These are phyloP conservation scores for Ustilago xerochloae DNA, from an alignment of 1,284 basidiomycete genomes.

Conservation along the genomic window DNA sequence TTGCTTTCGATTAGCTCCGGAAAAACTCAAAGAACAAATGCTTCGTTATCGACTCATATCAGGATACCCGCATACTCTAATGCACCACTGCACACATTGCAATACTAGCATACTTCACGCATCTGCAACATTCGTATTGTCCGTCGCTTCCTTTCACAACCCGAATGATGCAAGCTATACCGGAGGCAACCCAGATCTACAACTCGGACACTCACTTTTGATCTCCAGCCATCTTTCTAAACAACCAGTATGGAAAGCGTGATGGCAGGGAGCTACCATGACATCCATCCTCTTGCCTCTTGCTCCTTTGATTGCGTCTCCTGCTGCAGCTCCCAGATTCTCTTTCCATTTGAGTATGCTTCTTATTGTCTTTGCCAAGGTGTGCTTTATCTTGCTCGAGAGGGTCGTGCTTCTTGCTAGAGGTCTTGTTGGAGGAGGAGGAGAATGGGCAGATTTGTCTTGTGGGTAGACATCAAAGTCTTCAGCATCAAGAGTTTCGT, in stretches of 20 bases:
- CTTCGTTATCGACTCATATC: too few species aligned
- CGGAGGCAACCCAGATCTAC: slow-evolving; percentile 26
- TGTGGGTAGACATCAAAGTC: slow-evolving; percentile 19
- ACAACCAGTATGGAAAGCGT: slow-evolving; percentile 46
- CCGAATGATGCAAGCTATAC: slow-evolving; percentile 8
- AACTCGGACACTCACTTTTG: slow-evolving; percentile 52
- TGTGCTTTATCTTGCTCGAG: not conserved
- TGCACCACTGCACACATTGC: not conserved
- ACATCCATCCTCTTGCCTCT: slow-evolving; percentile 32
- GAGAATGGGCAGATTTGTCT: not conserved
- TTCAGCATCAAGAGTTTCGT: slow-evolving; percentile 21
- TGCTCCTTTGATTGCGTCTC: slow-evolving; percentile 2
- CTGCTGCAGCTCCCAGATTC: slow-evolving; percentile 6
- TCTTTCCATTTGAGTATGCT: slow-evolving; percentile 7
- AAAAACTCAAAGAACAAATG: too few species aligned
- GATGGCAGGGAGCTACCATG: slow-evolving; percentile 43
- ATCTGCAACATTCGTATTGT: not conserved
- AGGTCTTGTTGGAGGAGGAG: not conserved
- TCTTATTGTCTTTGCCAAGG: slow-evolving; percentile 1
- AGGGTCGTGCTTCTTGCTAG: not conserved
- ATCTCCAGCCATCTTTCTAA: slow-evolving; percentile 45
- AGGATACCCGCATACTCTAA: not conserved
- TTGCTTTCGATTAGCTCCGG: slow-evolving; percentile 24
- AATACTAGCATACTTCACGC: not conserved
- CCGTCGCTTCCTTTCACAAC: not conserved